Evolutionary conservation across 257 asterid species (phyloP).

Genomic region (Plantago elongata): DNA sequence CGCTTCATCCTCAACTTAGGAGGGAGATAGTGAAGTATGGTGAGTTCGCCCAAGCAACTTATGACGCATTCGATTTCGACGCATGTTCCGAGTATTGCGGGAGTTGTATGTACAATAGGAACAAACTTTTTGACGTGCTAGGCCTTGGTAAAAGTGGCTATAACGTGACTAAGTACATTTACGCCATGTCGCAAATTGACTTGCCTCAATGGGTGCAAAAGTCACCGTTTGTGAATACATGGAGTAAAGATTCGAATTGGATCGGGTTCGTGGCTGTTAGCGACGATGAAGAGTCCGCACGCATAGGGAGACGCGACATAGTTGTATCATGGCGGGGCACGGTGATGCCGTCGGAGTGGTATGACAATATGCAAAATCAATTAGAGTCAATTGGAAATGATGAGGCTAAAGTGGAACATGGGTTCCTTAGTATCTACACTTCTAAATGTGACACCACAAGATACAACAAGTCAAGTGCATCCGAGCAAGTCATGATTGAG

Average conservation of each 20-base stretch:
- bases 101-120: conserved; percentile 51
- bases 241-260: conserved; percentile 86
- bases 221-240: conserved; percentile 39
- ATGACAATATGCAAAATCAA: conserved; percentile 58
- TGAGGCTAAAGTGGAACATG: conserved; percentile 64
- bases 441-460: conserved; percentile 49
- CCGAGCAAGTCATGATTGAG: conserved; percentile 68
- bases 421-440: conserved; percentile 71
- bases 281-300: conserved; percentile 44
- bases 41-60: conserved; percentile 72
- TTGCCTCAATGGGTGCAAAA: conserved; percentile 62
- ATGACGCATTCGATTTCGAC: conserved; percentile 69
- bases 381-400: conserved; percentile 55
- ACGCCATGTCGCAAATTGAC: conserved; percentile 66
- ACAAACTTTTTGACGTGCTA: conserved; percentile 39
- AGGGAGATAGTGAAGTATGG: conserved; percentile 71
- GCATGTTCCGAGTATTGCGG: conserved; percentile 62
- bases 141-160: conserved; percentile 47
- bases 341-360: conserved; percentile 71
- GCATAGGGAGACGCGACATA: conserved; percentile 67
- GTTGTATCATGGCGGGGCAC: conserved; percentile 85
- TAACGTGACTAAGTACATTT: conserved; percentile 44
- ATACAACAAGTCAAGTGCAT: conserved; percentile 68
- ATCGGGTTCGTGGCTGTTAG: conserved; percentile 73
- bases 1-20: conserved; percentile 57